Evolutionary conservation across 345 rosid genomes (phyloP).

Genomic region (Populus simonii): DNA sequence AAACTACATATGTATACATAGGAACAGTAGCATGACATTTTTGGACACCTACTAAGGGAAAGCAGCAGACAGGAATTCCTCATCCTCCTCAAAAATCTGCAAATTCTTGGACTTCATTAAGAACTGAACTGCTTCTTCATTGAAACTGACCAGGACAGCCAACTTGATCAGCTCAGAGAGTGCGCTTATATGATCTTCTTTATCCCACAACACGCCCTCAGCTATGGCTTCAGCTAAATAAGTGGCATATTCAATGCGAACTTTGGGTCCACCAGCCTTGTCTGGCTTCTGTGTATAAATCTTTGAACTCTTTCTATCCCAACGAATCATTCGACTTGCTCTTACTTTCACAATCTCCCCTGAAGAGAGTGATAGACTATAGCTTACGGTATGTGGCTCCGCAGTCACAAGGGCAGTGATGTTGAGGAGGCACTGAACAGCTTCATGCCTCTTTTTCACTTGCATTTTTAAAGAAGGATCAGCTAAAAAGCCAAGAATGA

Average conservation of each 20-base stretch:
- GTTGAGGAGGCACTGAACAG: conserved; percentile 37
- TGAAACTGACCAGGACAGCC: conserved; percentile 50
- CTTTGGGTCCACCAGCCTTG: conserved; percentile 25
- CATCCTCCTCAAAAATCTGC: conserved; percentile 50
- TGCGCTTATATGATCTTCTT: conserved; percentile 31
- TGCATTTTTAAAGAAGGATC: conserved; percentile 42
- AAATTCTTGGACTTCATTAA: conserved; percentile 57
- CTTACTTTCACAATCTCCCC: conserved; percentile 28
- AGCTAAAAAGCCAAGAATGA: conserved; percentile 55
- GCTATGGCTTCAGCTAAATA: conserved; percentile 49
- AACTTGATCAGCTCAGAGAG: conserved; percentile 54
- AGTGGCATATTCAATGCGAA: conserved; percentile 43
- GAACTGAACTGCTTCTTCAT: conserved; percentile 49
- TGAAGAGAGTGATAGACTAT: conserved; percentile 36
- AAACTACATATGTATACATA: too few species aligned
- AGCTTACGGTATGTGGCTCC: conserved; percentile 32
- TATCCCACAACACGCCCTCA: conserved; percentile 45
- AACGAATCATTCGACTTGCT: conserved; percentile 40
- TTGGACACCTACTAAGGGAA: too few species aligned
- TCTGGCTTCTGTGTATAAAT: conserved; percentile 43
- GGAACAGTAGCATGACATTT: too few species aligned
- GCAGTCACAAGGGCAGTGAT: conserved; percentile 36
- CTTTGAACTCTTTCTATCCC: conserved; percentile 49
- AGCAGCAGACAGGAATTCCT: conserved; percentile 31
- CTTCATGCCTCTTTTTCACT: conserved; percentile 41